Evolutionary conservation across 1,284 basidiomycete species (phyloP).

Genomic region (Chalciporus sp.): DNA sequence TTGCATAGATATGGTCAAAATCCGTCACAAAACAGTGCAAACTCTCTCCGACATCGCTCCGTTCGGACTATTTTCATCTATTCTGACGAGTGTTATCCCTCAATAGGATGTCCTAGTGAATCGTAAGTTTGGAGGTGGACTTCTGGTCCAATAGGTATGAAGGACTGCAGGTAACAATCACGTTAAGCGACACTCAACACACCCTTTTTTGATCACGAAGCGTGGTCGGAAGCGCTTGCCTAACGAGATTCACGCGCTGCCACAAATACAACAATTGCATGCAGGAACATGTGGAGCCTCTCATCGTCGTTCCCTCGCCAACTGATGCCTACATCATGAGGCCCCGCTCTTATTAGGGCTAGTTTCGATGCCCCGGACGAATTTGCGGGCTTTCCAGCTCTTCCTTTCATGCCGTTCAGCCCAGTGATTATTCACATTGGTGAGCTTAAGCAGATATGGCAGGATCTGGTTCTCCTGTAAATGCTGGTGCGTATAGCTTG

Average conservation of each 20-base stretch:
- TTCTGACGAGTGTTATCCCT: not conserved
- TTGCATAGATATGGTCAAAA: not conserved
- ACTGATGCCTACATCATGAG: constrained; percentile 1
- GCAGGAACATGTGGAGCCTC: constrained; percentile 7
- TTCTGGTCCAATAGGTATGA: not conserved
- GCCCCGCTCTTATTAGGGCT: constrained; percentile 11
- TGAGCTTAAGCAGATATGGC: constrained; percentile 2
- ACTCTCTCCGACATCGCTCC: not conserved
- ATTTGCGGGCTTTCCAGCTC: constrained; percentile 3
- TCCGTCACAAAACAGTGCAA: not conserved
- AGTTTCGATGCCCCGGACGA: not conserved
- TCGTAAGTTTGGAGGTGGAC: not conserved
- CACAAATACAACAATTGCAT: constrained; percentile 3
- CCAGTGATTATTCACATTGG: not conserved
- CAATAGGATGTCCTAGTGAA: not conserved
- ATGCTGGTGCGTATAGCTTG: not conserved
- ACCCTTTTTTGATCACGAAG: not conserved
- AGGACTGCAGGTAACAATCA: not conserved
- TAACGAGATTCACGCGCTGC: constrained; percentile 12
- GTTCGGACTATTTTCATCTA: not conserved
- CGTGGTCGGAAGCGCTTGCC: not conserved
- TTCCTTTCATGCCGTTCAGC: not conserved
- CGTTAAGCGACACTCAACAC: not conserved
- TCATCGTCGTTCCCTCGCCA: constrained; percentile 14
- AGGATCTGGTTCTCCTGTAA: not conserved